Conservation (phyloP, 352 stramenopile genomes). For the Pythium diclinum region DNA sequence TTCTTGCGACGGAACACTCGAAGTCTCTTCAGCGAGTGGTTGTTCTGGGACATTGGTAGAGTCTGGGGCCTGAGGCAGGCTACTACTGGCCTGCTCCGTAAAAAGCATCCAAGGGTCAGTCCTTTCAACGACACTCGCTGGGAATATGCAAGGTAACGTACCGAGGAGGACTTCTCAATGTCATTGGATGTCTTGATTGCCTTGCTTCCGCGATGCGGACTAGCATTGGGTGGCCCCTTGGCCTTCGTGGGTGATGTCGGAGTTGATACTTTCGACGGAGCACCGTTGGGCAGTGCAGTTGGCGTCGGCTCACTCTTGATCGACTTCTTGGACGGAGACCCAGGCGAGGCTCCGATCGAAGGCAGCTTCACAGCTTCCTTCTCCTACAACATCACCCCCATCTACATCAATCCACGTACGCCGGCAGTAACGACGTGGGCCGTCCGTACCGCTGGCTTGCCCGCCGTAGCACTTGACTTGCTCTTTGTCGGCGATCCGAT, state of each 20-base stretch:
- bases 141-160: neutral
- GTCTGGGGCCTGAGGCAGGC: neutral
- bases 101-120: neutral
- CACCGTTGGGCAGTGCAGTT: neutral
- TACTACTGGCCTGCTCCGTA: neutral
- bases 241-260: slow-evolving; percentile 4
- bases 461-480: neutral
- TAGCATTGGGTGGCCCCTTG: neutral
- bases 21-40: neutral
- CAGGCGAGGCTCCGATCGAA: slow-evolving; percentile 23
- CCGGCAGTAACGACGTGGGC: neutral
- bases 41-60: neutral
- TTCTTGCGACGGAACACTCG: neutral
- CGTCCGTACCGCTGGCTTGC: neutral
- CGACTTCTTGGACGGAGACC: slow-evolving; percentile 32
- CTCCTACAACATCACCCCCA: neutral
- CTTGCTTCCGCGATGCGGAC: neutral
- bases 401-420: neutral
- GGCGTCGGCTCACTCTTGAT: slow-evolving; percentile 12
- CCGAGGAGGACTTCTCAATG: neutral
- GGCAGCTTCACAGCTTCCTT: slow-evolving; percentile 54
- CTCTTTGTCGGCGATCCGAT: slow-evolving; percentile 12
- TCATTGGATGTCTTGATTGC: neutral
- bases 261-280: neutral
- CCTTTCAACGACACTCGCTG: neutral